Percentiles rank a stretch among this genome's conserved stretches.
Evolutionary conservation across 441 rosid genomes (phyloP).

Genomic region (Pelargonium fulgidum): DNA sequence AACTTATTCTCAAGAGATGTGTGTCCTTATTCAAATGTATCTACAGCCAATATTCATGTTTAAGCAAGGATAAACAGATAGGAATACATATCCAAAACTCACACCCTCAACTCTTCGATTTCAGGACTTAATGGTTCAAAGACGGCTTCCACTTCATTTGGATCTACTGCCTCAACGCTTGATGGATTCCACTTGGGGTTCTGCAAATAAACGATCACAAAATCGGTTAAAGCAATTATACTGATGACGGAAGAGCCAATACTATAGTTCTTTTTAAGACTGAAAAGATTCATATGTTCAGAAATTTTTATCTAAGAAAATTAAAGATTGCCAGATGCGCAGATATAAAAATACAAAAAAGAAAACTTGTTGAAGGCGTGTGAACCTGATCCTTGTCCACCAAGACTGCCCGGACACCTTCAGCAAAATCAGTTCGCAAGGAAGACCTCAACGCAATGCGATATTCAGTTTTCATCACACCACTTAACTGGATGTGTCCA

Average conservation of each 20-base stretch:
- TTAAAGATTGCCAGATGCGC: not conserved
- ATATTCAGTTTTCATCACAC: conserved; percentile 82
- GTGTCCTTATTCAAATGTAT: not conserved
- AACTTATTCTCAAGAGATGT: not conserved
- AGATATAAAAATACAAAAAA: not conserved
- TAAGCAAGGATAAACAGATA: not conserved
- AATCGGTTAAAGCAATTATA: not conserved
- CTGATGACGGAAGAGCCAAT: not conserved
- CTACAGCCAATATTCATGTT: not conserved
- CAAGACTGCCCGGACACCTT: conserved; percentile 92
- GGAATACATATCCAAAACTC: conserved; percentile 15
- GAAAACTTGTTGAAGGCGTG: conserved; percentile 8
- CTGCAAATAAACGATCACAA: conserved; percentile 36
- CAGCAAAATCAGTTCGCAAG: conserved; percentile 65
- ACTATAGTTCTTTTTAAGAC: not conserved
- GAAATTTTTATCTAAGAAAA: not conserved
- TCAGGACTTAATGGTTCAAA: conserved; percentile 51
- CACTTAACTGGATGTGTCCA: conserved; percentile 44
- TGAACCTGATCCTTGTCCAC: conserved; percentile 90
- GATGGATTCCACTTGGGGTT: conserved; percentile 84
- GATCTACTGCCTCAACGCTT: conserved; percentile 55
- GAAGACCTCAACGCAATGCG: conserved; percentile 72
- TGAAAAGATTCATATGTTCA: not conserved
- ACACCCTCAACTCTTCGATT: conserved; percentile 49
- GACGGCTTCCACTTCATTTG: conserved; percentile 58